Base-by-base conservation (phyloP, 352 stramenopile species). In the Albugo candida region DNA sequence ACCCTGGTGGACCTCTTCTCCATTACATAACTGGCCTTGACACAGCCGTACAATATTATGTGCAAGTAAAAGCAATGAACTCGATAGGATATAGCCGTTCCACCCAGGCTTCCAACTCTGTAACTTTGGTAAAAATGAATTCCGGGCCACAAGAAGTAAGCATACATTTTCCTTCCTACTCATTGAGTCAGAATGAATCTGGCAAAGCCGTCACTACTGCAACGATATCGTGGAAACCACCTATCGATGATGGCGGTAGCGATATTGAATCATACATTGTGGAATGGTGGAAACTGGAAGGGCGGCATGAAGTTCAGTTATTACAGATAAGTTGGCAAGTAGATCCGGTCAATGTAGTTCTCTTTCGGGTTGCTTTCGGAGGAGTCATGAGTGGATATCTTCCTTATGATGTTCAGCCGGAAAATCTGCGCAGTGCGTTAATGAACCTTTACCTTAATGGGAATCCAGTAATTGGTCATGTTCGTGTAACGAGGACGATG, bases 241-340 rank as follows among this genome's bases (percentile, higher is more conserved):
- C 79, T 2, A 48, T 67, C 8, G 41, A 64, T 3, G 68, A 65
- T 18, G 79, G 79, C 2, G 81, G 81, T 0, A 56, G 81, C 1
- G 38, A 63, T 0, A 43, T 93, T n/a, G 68, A 66, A 14, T 80
- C 73, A 41, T 92, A 89, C 55, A 68, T 67, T 38, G 59, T 94
- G 2, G 81, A 94, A 54, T 92, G 73, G 75, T 92, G 76, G 71
- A 66, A 69, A 13, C 57, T 52, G 5, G 57, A 58, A 8, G 40
- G 54, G 0, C 66, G 64, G 1, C 52, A 61, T 0, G 81, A 94
- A 45, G 63, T 92, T 34, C 86, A 95, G 53, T 70, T 81, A 38
- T 75, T 95, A 20, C 81, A 83, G 51, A 69, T 92, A 46, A 79
- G 71, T 51, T 95, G 76, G 77, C 73, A 61, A 10, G 75, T 60